Evolutionary conservation across 2,329 filamentous ascomycete genomes (phyloP).

Genomic region (Macrophomina tecta): DNA sequence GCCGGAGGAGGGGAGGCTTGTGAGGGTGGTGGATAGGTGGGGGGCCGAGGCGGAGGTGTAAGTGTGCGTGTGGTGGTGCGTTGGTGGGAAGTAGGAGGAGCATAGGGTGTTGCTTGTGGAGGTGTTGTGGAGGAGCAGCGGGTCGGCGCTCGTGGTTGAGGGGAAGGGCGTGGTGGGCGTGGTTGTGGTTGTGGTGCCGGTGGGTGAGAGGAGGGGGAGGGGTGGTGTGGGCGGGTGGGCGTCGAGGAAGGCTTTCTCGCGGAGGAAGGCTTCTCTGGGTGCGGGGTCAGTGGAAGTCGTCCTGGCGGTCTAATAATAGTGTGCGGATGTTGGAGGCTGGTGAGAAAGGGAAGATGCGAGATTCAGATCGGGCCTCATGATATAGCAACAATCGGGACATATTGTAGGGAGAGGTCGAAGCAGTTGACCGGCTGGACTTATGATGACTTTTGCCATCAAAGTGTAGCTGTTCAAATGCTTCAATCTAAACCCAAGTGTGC

Average conservation of each 20-base stretch:
- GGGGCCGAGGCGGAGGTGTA: slow-evolving; percentile 28
- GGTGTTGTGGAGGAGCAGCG: slow-evolving; percentile 26
- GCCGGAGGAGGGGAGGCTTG: neutral
- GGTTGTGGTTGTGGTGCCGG: neutral
- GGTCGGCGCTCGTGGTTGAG: slow-evolving; percentile 34
- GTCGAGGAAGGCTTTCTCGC: slow-evolving; percentile 40
- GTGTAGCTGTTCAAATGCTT: too few relatives aligned
- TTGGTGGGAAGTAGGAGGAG: neutral
- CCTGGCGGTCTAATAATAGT: neutral
- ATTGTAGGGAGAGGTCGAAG: too few relatives aligned
- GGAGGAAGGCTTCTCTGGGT: slow-evolving; percentile 37
- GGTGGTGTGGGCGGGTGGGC: slow-evolving; percentile 35
- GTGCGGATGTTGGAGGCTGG: neutral
- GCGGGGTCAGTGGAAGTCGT: neutral
- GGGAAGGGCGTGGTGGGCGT: slow-evolving; percentile 12
- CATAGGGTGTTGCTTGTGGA: slow-evolving; percentile 30
- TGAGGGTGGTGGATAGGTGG: slow-evolving; percentile 19
- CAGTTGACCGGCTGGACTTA: too few relatives aligned
- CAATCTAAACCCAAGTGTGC: too few relatives aligned
- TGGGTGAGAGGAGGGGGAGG: slow-evolving; percentile 31
- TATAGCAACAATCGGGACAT: too few relatives aligned
- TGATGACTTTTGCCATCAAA: too few relatives aligned
- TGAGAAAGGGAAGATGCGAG: neutral
- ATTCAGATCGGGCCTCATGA: too few relatives aligned
- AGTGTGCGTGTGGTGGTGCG: neutral